phyloP scores from a whole-genome alignment of 352 stramenopile species.

The Pythium phragmitis region DNA sequence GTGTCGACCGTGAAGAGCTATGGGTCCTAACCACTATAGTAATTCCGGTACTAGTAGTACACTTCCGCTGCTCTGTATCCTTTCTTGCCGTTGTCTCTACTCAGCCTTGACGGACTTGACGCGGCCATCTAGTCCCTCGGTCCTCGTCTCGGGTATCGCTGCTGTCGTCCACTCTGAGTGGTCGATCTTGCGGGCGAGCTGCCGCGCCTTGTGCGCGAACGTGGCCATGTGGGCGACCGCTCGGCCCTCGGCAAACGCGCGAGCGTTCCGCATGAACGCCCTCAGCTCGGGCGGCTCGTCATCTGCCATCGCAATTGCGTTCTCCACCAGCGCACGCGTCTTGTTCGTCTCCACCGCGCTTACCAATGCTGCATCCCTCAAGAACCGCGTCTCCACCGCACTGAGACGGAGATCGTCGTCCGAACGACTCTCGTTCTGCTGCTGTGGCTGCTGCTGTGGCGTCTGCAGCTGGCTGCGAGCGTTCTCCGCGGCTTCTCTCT shows the following conservation, averaged over 20 bases:
- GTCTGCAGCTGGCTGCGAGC: neutral
- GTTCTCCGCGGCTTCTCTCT: neutral
- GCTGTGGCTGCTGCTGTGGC: neutral
- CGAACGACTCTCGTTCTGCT: neutral
- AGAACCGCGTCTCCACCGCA: no score
- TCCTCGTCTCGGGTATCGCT: no score
- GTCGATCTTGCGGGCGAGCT: conserved; percentile 18
- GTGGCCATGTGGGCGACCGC: conserved; percentile 5
- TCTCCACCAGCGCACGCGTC: conserved; percentile 5
- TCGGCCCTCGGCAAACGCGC: conserved; percentile 8
- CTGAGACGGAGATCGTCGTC: no score
- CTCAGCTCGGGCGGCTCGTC: conserved; percentile 25
- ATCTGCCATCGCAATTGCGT: conserved; percentile 3
- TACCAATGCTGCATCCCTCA: neutral
- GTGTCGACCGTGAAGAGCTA: no score
- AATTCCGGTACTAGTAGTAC: no score
- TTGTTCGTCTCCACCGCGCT: neutral
- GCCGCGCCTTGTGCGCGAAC: conserved; percentile 26
- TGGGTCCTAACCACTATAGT: no score
- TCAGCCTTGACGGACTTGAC: neutral
- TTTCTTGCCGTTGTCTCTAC: neutral
- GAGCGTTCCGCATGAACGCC: conserved; percentile 26
- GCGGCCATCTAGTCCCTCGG: no score
- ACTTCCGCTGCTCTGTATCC: no score
- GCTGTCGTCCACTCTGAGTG: neutral